Evolutionary conservation across 1,139 yeast genomes (phyloP).

Genomic region (Torulaspora globosa): DNA sequence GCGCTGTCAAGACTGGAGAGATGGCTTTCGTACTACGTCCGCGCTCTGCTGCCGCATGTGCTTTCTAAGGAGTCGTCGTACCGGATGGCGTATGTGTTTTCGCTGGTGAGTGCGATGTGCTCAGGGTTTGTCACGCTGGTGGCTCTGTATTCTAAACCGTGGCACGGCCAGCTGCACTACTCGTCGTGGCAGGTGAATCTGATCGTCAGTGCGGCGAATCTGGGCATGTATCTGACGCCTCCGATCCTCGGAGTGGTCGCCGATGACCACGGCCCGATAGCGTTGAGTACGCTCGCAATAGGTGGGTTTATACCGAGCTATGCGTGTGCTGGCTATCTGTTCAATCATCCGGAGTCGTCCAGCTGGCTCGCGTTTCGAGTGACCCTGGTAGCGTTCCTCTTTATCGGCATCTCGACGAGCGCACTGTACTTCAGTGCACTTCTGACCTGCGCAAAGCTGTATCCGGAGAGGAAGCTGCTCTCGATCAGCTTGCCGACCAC

Average conservation of each 20-base stretch:
- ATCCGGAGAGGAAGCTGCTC: slow-evolving; percentile 68
- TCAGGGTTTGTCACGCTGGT: slow-evolving; percentile 81
- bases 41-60: slow-evolving; percentile 33
- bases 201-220: slow-evolving; percentile 68
- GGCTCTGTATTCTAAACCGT: slow-evolving; percentile 70
- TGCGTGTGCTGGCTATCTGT: slow-evolving; percentile 45
- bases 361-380: slow-evolving; percentile 33
- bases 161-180: slow-evolving; percentile 56
- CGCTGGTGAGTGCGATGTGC: slow-evolving; percentile 56
- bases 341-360: slow-evolving; percentile 22
- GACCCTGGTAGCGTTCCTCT: slow-evolving; percentile 40
- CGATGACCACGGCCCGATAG: slow-evolving; percentile 79
- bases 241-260: slow-evolving; percentile 81
- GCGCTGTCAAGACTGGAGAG: slow-evolving; percentile 36
- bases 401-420: slow-evolving; percentile 79
- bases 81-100: slow-evolving; percentile 39
- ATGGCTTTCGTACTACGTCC: slow-evolving; percentile 39
- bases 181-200: slow-evolving; percentile 70
- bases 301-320: slow-evolving; percentile 73
- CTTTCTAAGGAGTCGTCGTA: slow-evolving; percentile 36
- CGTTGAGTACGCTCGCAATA: slow-evolving; percentile 61
- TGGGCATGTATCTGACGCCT: slow-evolving; percentile 81
- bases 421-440: slow-evolving; percentile 73
- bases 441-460: slow-evolving; percentile 78
- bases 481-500: slow-evolving; percentile 88